Evolutionary conservation across 179 eudicot species (phyloP).

Genomic region (Gypsophila paniculata): DNA sequence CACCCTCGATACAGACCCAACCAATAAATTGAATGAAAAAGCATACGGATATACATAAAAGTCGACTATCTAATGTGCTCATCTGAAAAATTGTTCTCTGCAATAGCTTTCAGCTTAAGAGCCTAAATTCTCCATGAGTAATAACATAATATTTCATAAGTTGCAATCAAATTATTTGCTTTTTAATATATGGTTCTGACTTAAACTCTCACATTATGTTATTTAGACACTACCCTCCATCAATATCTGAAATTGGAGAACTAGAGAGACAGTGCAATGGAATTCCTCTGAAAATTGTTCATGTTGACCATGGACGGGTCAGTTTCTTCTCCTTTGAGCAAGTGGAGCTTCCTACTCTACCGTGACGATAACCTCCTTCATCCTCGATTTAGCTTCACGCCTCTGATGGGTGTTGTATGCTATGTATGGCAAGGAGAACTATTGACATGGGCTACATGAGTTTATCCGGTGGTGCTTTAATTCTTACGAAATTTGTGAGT

Average conservation of each 20-base stretch:
- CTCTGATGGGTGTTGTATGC: background rate
- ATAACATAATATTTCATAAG: background rate
- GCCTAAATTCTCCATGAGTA: background rate
- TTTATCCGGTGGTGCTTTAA: background rate
- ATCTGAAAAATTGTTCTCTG: background rate
- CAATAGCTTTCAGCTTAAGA: background rate
- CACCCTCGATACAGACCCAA: background rate
- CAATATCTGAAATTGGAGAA: conserved; percentile 46
- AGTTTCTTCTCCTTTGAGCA: conserved; percentile 66
- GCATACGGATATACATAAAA: background rate
- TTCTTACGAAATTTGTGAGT: background rate
- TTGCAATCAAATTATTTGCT: background rate
- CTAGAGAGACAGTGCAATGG: conserved; percentile 54
- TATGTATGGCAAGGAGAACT: background rate
- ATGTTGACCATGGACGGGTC: conserved; percentile 76
- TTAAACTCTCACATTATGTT: background rate
- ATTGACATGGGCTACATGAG: background rate
- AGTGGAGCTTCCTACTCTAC: conserved; percentile 66
- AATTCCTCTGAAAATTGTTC: conserved; percentile 53
- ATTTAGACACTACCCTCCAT: conserved; percentile 61
- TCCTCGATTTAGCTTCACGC: background rate
- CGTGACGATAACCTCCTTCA: conserved; percentile 31
- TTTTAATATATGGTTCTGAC: background rate
- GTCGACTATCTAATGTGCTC: background rate
- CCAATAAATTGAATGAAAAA: background rate